Base-by-base conservation (phyloP, 768 basidiomycete species). In the Gymnopilus dilepis region DNA sequence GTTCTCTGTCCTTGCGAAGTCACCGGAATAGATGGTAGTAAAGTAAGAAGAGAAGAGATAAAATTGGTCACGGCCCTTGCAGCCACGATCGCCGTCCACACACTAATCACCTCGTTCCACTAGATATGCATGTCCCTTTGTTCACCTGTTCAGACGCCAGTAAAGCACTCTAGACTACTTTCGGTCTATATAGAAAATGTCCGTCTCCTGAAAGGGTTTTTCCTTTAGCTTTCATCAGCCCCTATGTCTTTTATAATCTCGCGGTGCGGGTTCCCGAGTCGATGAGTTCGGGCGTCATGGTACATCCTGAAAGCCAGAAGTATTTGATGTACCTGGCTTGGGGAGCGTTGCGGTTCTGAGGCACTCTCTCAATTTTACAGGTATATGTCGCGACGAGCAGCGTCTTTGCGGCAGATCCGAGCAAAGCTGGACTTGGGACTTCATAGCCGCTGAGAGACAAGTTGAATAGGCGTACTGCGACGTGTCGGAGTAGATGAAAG, bases 1-100 rank as follows among this genome's bases (percentile, higher is more conserved):
- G 62, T 70, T 50, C 61, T 60, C 66, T 66, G 65, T 55, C 54
- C 56, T 64, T 62, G 63, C 62, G 64, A 55, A 61, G 62, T 64
- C 61, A 61, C 60, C 58, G 56, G 62, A 55, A 47, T 65, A 53
- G 63, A 37, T 58, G 54, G 63, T 47, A 59, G 61, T 60, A 58
- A 58, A 58, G 61, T 42, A 58, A 62, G 61, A 62, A 58, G 56
- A 37, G 41, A 38, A 53, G 45, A 21, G 56, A 42, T 45, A 40
- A 62, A 57, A 51, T 19, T 62, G 61, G 51, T 58, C 61, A 62
- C 61, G 55, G 28, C n/a, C n/a, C n/a, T n/a, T n/a, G n/a, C 47
- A 50, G 47, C 28, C 47, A 50, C 47, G 47, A 50, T 31, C 47
- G 26, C 6, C 34, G 17, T 50, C 26, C 47, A 45, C 47, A 31